Evolutionary conservation across 139 green algal species (phyloP), one percentile per base, ranked within the genome.

Genomic region (Coccomyxa sp.): DNA sequence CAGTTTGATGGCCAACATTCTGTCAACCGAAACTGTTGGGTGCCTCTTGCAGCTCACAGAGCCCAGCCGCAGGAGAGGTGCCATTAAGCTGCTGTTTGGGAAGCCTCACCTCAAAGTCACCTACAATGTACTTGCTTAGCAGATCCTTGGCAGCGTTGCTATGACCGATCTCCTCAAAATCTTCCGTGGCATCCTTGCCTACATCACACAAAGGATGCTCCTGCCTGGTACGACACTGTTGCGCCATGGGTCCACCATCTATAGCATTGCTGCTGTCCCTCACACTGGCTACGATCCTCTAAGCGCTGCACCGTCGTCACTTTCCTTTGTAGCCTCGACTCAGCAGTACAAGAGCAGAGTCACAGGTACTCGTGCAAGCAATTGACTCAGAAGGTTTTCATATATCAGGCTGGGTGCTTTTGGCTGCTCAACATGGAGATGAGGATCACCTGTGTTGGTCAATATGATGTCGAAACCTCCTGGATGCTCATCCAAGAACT

Each of bases 141-240:
- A 95, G 85, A 50, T 95, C 85, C 72, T 89, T 89, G 1, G 93
- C 93, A 0, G 90, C 87, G 27, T 92, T 94, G 86, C 89, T 94
- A 83, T 97, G 93, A 0, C 92, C 93, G 77, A 97, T 96, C 75
- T 97, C 93, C n/a, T 97, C 93, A 84, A 95, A 97, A 50, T 96
- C 91, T 70, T 95, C 89, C 8, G 93, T 96, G 0, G 90, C 89
- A 74, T 97, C 93, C 83, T 92, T 94, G 74, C 92, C 93, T 94
- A 89, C 35, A 73, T 36, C 34, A 55, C 37, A 16, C 44, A 29
- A 29, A 29, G 44, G 44, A 58, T 58, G 44, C 44, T 58, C 14
- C 12, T 58, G 44, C 44, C 16, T 58, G 44, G 44, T 29, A 29
- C 14, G 14, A 29, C 12, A 12, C 14, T 58, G 16, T 12, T 58